Evolutionary conservation across 495 filamentous ascomycete species (phyloP).

Genomic region (Chlorociboria aeruginascens): DNA sequence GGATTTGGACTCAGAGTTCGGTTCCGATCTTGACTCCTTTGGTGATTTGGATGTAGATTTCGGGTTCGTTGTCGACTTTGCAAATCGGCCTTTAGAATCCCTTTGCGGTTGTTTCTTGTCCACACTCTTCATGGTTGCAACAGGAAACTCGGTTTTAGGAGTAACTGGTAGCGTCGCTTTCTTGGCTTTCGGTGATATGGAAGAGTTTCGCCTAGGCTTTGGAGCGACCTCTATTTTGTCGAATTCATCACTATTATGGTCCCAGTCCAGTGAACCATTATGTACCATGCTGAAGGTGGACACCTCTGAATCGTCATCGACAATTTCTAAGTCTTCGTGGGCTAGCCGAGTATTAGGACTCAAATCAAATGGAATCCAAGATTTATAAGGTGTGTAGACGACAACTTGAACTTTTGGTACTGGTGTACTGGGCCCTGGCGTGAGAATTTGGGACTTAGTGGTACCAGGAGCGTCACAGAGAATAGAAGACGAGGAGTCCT

Average conservation of each 20-base stretch:
- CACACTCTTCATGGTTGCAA: background rate
- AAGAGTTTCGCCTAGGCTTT: constrained; percentile 1
- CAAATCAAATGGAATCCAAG: background rate
- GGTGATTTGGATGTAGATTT: background rate
- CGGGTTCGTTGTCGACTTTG: background rate
- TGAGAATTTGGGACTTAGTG: no score
- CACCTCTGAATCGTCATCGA: constrained; percentile 1
- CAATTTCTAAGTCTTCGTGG: background rate
- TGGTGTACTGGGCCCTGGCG: background rate
- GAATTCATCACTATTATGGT: constrained; percentile 7
- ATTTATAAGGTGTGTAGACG: constrained; percentile 6
- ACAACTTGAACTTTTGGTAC: background rate
- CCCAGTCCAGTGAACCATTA: constrained; percentile 9
- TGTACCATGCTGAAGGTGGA: constrained; percentile 7
- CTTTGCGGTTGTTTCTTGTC: background rate
- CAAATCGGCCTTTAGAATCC: constrained; percentile 3
- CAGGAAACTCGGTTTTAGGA: background rate
- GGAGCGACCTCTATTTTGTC: constrained; percentile 2
- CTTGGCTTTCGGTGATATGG: background rate
- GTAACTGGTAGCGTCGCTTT: background rate
- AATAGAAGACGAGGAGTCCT: no score
- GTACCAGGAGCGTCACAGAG: no score
- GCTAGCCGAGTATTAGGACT: background rate
- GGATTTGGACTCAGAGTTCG: no score
- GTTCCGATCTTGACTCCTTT: background rate